A percentile compares a stretch with the other conserved stretches of the same genome.
These are phyloP conservation scores for Blastobotrys arbuscula DNA, from an alignment of 1,139 yeast species.

Conservation along the genomic window DNA sequence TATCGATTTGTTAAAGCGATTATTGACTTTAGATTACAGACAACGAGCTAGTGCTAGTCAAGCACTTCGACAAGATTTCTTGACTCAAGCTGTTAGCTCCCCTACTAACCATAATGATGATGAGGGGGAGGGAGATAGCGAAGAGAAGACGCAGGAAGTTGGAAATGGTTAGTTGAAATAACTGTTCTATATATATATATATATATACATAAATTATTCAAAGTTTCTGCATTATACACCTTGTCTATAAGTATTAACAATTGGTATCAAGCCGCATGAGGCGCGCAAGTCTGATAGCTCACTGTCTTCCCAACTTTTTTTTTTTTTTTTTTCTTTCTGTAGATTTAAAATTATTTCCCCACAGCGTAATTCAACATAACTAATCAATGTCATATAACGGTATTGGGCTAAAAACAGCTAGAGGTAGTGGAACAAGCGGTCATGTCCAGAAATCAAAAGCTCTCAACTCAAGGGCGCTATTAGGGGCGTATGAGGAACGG, in stretches of 20 bases:
- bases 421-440: slow-evolving; percentile 75
- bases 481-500: slow-evolving; percentile 37
- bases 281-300: too few relatives aligned
- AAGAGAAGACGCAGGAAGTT: not conserved
- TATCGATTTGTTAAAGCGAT: slow-evolving; percentile 47
- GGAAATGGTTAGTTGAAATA: not conserved
- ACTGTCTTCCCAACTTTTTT: too few relatives aligned
- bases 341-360: not conserved
- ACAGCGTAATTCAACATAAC: not conserved
- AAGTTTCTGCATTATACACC: too few relatives aligned
- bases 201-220: too few relatives aligned
- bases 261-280: too few relatives aligned
- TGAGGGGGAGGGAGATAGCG: not conserved
- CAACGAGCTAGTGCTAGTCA: slow-evolving; percentile 52
- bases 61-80: slow-evolving; percentile 51
- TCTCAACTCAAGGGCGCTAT: slow-evolving; percentile 32
- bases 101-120: not conserved
- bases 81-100: slow-evolving; percentile 22
- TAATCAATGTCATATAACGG: slow-evolving; percentile 59
- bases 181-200: too few relatives aligned
- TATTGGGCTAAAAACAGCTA: slow-evolving; percentile 55
- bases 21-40: slow-evolving; percentile 53
- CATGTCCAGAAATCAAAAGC: slow-evolving; percentile 51
- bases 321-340: too few relatives aligned
- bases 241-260: too few relatives aligned